phyloP scores from a whole-genome alignment of 345 rosid species.

The Populus euphratica region DNA sequence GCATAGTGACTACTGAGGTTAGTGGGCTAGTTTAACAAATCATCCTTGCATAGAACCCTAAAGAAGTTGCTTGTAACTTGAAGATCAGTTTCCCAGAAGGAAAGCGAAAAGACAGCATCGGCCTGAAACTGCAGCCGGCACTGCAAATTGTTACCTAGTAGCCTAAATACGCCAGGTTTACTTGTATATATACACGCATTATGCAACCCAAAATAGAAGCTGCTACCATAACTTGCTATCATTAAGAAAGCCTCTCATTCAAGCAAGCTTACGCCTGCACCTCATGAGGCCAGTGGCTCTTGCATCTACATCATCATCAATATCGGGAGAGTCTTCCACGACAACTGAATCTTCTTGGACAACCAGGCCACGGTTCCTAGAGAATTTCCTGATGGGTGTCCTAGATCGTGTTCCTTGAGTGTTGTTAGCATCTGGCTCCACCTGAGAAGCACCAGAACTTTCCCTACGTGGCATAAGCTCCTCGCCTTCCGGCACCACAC shows the following conservation, averaged over 20 bases:
- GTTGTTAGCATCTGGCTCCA: constrained; percentile 25
- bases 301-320: not conserved
- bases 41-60: too few species aligned
- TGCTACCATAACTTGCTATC: not conserved
- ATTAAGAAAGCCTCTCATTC: not conserved
- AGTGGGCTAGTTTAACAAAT: too few species aligned
- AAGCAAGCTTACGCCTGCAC: constrained; percentile 16
- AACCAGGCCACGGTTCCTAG: constrained; percentile 73
- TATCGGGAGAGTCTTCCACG: constrained; percentile 25
- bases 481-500: constrained; percentile 50
- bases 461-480: constrained; percentile 74
- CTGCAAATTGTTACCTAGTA: too few species aligned
- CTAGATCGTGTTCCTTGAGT: constrained; percentile 26
- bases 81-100: too few species aligned
- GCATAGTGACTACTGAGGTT: too few species aligned
- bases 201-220: not conserved
- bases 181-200: not conserved
- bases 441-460: constrained; percentile 26
- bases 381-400: constrained; percentile 78
- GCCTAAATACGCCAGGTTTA: not conserved
- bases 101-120: too few species aligned
- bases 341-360: constrained; percentile 65
- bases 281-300: constrained; percentile 5
- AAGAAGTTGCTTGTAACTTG: too few species aligned
- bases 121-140: too few species aligned